Conservation (phyloP, 805 yeast genomes). For the Isabelozyma gotoi region DNA sequence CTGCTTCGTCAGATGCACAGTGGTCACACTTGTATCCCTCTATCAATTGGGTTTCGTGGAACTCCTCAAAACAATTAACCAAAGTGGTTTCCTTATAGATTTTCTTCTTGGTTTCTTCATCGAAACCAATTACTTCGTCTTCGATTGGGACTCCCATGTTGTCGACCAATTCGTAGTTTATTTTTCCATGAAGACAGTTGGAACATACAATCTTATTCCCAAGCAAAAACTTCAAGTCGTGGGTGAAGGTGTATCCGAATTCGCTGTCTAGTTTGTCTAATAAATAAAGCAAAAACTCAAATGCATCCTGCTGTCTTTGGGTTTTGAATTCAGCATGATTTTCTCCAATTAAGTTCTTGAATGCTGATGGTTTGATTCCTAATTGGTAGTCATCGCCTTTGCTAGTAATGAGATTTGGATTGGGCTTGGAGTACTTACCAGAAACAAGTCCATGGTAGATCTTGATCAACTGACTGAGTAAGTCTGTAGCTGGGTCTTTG, state of each 20-base stretch:
- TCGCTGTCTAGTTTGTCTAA: constrained; percentile 58
- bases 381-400: constrained; percentile 56
- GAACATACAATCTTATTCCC: constrained; percentile 62
- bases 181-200: constrained; percentile 59
- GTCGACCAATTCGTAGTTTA: constrained; percentile 58
- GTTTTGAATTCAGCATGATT: constrained; percentile 82
- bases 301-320: constrained; percentile 92
- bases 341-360: constrained; percentile 75
- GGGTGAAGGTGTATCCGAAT: constrained; percentile 47
- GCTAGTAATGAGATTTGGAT: constrained; percentile 15
- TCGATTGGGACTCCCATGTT: constrained; percentile 60
- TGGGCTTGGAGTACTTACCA: constrained; percentile 70
- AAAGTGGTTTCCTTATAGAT: constrained; percentile 51
- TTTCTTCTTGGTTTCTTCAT: constrained; percentile 45
- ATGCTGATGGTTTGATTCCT: constrained; percentile 75
- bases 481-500: constrained; percentile 58
- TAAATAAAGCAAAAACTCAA: constrained; percentile 77
- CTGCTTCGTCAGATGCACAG: constrained; percentile 41
- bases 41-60: constrained; percentile 50
- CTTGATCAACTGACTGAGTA: constrained; percentile 76
- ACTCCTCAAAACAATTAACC: constrained; percentile 45
- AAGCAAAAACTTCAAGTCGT: constrained; percentile 60
- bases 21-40: constrained; percentile 61
- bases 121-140: constrained; percentile 35
- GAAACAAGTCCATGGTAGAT: constrained; percentile 75